Evolutionary conservation across 768 basidiomycete species (phyloP), one percentile per base, ranked within the genome.

Genomic region (Podaxis pistillaris): DNA sequence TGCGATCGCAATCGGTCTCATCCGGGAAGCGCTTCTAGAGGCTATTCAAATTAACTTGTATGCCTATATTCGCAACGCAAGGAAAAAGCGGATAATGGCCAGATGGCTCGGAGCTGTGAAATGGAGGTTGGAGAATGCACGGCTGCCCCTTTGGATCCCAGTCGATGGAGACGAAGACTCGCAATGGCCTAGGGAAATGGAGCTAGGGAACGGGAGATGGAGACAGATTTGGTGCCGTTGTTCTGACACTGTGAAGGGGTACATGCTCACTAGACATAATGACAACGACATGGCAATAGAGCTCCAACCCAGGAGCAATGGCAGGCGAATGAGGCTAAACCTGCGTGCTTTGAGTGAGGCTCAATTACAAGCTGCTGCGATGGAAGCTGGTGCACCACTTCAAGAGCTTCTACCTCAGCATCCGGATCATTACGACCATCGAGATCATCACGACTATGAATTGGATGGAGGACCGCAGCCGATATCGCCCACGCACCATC

Each of bases 11-110:
- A 86, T 92, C 33, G 78, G 81, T 3, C 82, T 87, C 57, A 83
- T 83, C 28, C 83, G 88, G 15, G 91, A 90, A 68, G 88, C 86
- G 0, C 79, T 93, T 28, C 77, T 91, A 30, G 93, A 94, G 73
- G 83, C 84, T 1, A 79, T 89, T 51, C 86, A 91, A 67, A 78
- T 86, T n/a, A 80, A 81, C 0, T 88, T 89, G 68, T 81, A 82
- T 33, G 79, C 75, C 61, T 85, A 89, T 7, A 68, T 88, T 56
- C 72, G 76, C 26, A 79, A 76, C 37, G 78, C 87, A 26, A 78
- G 79, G 36, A 80, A 80, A 56, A 76, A 76, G 9, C 78, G 81
- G 6, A 81, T 84, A 51, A 77, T 79, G 49, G 66, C 65, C 15
- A 82, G 86, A 13, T 90, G 88, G 89, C 76, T 78, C 37, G 77